phyloP scores from a whole-genome alignment of 2,329 filamentous ascomycete species.

The Hypoxylon sp. region DNA sequence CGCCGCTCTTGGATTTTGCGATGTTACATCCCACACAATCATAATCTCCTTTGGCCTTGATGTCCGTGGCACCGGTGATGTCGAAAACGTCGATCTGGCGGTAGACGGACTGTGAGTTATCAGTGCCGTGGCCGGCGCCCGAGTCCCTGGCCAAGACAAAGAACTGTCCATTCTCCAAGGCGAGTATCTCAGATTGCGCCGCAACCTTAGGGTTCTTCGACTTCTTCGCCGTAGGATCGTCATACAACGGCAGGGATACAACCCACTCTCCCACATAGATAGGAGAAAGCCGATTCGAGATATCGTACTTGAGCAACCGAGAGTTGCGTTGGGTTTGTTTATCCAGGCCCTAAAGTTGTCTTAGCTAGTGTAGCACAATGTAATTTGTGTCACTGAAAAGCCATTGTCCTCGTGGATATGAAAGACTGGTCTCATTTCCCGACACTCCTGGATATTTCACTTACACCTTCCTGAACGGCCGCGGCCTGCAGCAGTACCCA shows the following conservation, averaged over 20 bases:
- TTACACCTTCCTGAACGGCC: constrained; percentile 72
- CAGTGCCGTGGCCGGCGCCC: constrained; percentile 70
- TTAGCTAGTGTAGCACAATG: constrained; percentile 17
- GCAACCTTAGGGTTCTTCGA: constrained; percentile 66
- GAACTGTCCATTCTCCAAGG: constrained; percentile 74
- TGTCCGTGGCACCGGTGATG: constrained; percentile 72
- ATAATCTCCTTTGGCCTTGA: constrained; percentile 62
- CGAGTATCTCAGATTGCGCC: constrained; percentile 78
- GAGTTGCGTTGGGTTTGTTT: constrained; percentile 69
- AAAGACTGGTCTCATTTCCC: not conserved
- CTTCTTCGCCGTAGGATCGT: constrained; percentile 64
- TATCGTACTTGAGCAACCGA: constrained; percentile 75
- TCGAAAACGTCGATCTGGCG: constrained; percentile 79
- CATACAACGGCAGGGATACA: constrained; percentile 73
- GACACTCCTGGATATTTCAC: constrained; percentile 5
- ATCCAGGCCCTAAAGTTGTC: constrained; percentile 45
- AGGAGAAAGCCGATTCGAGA: constrained; percentile 61
- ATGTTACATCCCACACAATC: constrained; percentile 56
- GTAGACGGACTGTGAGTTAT: constrained; percentile 69
- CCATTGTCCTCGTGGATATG: not conserved
- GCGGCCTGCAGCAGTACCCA: constrained; percentile 78
- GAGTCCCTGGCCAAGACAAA: constrained; percentile 77
- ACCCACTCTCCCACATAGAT: constrained; percentile 73
- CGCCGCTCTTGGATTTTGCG: constrained; percentile 60
- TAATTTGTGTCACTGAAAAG: no score